Evolutionary conservation across 805 yeast genomes (phyloP), one percentile per base, ranked within the genome.

Genomic region (Metschnikowia shivogae): DNA sequence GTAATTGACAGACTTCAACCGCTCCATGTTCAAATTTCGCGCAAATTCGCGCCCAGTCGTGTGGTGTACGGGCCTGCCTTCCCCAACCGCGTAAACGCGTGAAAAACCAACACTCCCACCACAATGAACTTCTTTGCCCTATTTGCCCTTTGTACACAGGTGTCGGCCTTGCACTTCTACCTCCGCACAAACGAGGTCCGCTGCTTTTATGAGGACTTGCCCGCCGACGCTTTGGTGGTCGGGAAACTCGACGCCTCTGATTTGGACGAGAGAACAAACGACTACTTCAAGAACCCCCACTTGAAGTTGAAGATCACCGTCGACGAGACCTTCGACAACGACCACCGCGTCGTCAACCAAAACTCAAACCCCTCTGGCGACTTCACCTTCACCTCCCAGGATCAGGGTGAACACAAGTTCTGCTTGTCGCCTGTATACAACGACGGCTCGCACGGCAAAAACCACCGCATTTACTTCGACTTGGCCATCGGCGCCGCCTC

Each of bases 191-290:
- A 84, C 28, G 85, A 85, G 53, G 76, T 81, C 36, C 80, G 81
- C 55, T 93, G 98, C 66, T 92, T 92, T 63, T 84, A 69, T 58
- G 93, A 90, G 60, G 95, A 86, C 49, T 72, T 92, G 48, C 81
- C 87, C 13, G 73, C 76, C 52, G 86, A 82, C 54, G 80, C 95
- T n/a, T 75, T 92, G 46, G 84, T 90, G 19, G 86, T 86, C 46
- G 96, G 92, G 44, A 71, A 58, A 58, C 80, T 86, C 54, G 84
- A 84, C 53, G 86, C 87, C 3, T 76, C 76, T 61, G 89, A 85
- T 56, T 73, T 66, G 48, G 74, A 77, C 54, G 73, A 74, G 14
- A 63, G 67, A 29, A 64, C 74, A 6, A 57, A 67, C 36, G 74
- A 73, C 34, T 81, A 74, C 60, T 69, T 73, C 57, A 73, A 75